Percentiles rank a stretch among this genome's conserved stretches.
These are phyloP conservation scores for Entomortierella parvispora DNA, from an alignment of 192 early-diverging fungal species.

Conservation along the genomic window DNA sequence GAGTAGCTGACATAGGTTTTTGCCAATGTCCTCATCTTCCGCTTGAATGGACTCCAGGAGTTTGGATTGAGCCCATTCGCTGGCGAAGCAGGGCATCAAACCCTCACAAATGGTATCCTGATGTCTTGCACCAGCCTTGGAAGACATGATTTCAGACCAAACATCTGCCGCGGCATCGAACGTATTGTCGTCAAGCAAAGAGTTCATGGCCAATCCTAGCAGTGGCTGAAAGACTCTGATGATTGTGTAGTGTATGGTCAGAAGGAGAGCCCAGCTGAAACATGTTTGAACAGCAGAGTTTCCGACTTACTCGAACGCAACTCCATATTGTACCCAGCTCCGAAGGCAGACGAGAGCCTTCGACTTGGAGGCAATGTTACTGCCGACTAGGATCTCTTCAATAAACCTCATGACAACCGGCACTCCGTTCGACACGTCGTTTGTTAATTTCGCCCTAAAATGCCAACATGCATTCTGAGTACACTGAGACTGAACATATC, in stretches of 20 bases:
- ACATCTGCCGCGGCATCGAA: conserved; percentile 65
- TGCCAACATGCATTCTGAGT: conserved; percentile 35
- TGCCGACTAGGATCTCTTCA: conserved; percentile 27
- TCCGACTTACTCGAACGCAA: conserved; percentile 60
- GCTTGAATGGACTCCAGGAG: conserved; percentile 52
- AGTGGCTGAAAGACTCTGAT: conserved; percentile 53
- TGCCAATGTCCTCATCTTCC: conserved; percentile 63
- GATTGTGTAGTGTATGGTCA: neutral
- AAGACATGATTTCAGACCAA: conserved; percentile 61
- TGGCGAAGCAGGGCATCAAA: conserved; percentile 59
- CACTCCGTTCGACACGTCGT: conserved; percentile 20
- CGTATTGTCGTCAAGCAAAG: conserved; percentile 52
- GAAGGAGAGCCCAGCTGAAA: neutral
- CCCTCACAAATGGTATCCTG: conserved; percentile 55
- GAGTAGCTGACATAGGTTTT: conserved; percentile 59
- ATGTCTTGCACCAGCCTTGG: conserved; percentile 44
- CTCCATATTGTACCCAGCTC: conserved; percentile 66
- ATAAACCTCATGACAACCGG: conserved; percentile 29
- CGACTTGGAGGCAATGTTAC: conserved; percentile 44
- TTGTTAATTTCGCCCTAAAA: conserved; percentile 27
- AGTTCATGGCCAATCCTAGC: conserved; percentile 52
- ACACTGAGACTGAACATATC: conserved; percentile 20
- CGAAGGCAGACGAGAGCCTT: conserved; percentile 61
- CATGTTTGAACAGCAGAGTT: neutral
- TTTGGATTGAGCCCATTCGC: conserved; percentile 55